Conservation (phyloP, 169 alveolate species). For the Plasmodium adleri region DNA sequence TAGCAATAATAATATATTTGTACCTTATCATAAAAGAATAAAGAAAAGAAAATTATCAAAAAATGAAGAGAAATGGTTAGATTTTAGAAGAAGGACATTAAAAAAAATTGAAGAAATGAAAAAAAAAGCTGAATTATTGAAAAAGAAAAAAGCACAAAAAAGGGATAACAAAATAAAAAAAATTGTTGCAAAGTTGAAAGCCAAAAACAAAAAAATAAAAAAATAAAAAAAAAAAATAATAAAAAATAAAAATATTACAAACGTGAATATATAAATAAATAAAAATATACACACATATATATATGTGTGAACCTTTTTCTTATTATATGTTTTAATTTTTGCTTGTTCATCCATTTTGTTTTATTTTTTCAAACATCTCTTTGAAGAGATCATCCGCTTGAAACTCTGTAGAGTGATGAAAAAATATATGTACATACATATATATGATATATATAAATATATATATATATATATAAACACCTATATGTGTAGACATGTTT, state of each 20-base stretch:
- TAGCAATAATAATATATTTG: background rate
- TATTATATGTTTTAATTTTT: too few relatives aligned
- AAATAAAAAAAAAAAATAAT: background rate
- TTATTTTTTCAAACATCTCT: constrained; percentile 35
- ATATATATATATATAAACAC: background rate
- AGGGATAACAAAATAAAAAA: constrained; percentile 53
- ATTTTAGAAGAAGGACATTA: constrained; percentile 62
- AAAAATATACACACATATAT: background rate
- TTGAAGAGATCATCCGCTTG: constrained; percentile 35
- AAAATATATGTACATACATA: background rate
- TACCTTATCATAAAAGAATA: constrained; percentile 19
- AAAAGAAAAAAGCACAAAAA: constrained; percentile 50
- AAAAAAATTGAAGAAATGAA: constrained; percentile 76
- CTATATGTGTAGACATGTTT: background rate
- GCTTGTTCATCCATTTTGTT: constrained; percentile 5
- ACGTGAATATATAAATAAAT: too few relatives aligned
- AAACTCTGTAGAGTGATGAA: constrained; percentile 15
- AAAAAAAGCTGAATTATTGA: constrained; percentile 65
- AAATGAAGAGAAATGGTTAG: constrained; percentile 63
- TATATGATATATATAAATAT: background rate
- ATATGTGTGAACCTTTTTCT: background rate
- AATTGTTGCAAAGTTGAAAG: constrained; percentile 44
- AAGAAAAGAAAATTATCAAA: constrained; percentile 34
- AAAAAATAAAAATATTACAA: background rate
- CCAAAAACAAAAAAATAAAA: constrained; percentile 6